Base-by-base conservation (phyloP, 129 eudicot species). In the Chrysanthemum makinoi region DNA sequence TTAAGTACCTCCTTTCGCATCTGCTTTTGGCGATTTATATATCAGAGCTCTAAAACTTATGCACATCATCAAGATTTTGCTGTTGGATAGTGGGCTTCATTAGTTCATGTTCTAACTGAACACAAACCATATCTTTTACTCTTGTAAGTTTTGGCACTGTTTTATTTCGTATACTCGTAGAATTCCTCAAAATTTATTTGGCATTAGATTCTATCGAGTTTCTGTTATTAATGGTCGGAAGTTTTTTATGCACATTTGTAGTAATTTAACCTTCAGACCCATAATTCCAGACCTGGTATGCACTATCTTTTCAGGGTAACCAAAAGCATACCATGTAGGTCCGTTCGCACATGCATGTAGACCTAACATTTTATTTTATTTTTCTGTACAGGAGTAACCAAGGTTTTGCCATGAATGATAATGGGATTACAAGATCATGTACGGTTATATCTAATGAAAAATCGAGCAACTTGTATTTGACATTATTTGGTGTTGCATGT, bases 401-500 rank as follows among this genome's bases (percentile, higher is more conserved):
- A 50, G 48, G 28, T 69, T 52, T 48, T 72, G 83, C 74, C 28
- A 93, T 93, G 98, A 90, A 81, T 58, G 83, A 82, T 43, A 80
- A 82, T 77, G 86, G 76, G 53, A 66, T 80, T 39, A 72, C 51
- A 20, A 73, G 74, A 19, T 83, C 85, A 24, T 79, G 73, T 78
- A 33, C 70, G 73, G 28, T 58, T 64, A 39, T 46, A 35, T 53
- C 80, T 12, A 80, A 86, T 67, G 79, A 78, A 28, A 81, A 69
- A 60, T 66, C 55, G 4, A 84, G 86, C 43, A 80, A 68, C 69
- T 77, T 84, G 30, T 83, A 73, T 68, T 86, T 91, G 3, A 85
- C 81, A 77, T 70, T 75, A 44, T 83, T 87, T 26, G 87, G 96
- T 39, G 80, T 86, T 65, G 83, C 95, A 47, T 90, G 91, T 63